These are phyloP conservation scores for Staphylotrichum tortipilum DNA, from an alignment of 495 filamentous ascomycete genomes.

Conservation along the genomic window DNA sequence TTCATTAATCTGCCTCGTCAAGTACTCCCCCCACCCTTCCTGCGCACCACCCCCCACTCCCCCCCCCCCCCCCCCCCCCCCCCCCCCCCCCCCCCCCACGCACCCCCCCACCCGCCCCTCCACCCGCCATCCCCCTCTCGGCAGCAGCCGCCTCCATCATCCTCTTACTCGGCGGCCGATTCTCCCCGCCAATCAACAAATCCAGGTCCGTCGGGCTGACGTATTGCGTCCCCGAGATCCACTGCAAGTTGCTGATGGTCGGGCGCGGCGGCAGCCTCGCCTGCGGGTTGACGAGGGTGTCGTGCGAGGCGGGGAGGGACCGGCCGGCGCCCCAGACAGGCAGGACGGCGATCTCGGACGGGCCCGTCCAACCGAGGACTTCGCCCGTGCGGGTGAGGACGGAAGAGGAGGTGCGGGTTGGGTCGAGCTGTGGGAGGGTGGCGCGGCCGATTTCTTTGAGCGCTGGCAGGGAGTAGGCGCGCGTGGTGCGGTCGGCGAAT, in stretches of 20 bases:
- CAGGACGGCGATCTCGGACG: constrained; percentile 70
- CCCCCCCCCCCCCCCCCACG: no score
- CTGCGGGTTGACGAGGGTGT: constrained; percentile 69
- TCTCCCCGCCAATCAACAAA: constrained; percentile 77
- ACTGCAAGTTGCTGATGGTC: constrained; percentile 93
- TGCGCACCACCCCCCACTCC: constrained; percentile 35
- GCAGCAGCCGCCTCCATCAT: constrained; percentile 45
- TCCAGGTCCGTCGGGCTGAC: constrained; percentile 87
- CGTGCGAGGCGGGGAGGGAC: constrained; percentile 41
- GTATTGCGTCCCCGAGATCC: constrained; percentile 93
- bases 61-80: constrained; percentile 44
- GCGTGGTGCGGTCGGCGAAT: constrained; percentile 68
- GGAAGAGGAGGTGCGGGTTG: constrained; percentile 56
- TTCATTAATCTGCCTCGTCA: constrained; percentile 79
- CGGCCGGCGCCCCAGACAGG: constrained; percentile 71
- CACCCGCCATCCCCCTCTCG: constrained; percentile 27
- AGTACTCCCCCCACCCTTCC: constrained; percentile 53
- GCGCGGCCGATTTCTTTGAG: constrained; percentile 75
- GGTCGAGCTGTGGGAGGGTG: constrained; percentile 58
- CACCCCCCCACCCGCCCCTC: constrained; percentile 53
- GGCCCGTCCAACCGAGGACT: constrained; percentile 81
- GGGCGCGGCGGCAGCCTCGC: constrained; percentile 67
- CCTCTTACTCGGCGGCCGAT: constrained; percentile 76
- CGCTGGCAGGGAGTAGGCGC: constrained; percentile 75
- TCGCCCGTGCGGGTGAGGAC: constrained; percentile 67